Conservation (phyloP, 1,284 basidiomycete genomes). For the Rhodotorula sp. region DNA sequence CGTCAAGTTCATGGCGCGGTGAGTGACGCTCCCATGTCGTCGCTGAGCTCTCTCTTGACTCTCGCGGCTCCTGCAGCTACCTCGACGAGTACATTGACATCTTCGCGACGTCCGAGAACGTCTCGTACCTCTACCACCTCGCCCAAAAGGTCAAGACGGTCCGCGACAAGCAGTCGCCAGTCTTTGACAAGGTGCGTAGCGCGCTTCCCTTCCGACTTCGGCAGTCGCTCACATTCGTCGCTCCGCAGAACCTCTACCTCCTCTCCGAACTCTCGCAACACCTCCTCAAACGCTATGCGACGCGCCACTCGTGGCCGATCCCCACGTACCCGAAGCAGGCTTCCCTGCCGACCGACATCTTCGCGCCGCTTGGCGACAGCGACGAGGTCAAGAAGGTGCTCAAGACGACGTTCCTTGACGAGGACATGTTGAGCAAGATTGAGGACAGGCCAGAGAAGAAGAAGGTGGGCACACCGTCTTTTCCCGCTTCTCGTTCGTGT, state of each 20-base stretch:
- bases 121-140: constrained; percentile 78
- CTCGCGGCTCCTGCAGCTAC: constrained; percentile 60
- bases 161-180: constrained; percentile 66
- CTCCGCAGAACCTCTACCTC: constrained; percentile 75
- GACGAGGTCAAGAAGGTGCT: constrained; percentile 51
- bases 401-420: constrained; percentile 53
- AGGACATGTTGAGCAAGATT: neutral
- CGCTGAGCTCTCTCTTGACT: too few relatives aligned
- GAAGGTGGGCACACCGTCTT: constrained; percentile 16
- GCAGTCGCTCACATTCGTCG: neutral
- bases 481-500: too few relatives aligned
- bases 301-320: constrained; percentile 70
- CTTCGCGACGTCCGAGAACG: constrained; percentile 71
- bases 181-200: constrained; percentile 65
- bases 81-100: constrained; percentile 82
- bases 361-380: constrained; percentile 51
- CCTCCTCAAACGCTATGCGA: constrained; percentile 70
- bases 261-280: constrained; percentile 85
- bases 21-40: neutral
- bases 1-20: constrained; percentile 27
- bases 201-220: neutral
- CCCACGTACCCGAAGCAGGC: constrained; percentile 74
- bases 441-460: constrained; percentile 28
- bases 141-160: constrained; percentile 82
- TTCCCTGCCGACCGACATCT: constrained; percentile 76